Conservation (phyloP, 2,329 filamentous ascomycete genomes). For the Aciculosporium take region DNA sequence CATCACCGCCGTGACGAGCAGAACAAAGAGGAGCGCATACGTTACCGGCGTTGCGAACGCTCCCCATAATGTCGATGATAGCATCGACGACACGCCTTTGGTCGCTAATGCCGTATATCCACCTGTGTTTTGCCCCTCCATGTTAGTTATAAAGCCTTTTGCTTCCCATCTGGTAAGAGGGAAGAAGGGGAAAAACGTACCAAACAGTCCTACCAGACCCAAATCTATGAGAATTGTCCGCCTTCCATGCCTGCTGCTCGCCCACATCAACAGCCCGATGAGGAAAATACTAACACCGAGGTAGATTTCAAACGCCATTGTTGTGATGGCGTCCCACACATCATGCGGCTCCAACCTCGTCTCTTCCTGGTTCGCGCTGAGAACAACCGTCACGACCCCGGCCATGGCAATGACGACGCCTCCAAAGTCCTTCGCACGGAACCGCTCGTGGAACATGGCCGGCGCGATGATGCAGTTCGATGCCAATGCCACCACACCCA, state of each 20-base stretch:
- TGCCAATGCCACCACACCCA: slow-evolving; percentile 91
- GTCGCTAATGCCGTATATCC: slow-evolving; percentile 95
- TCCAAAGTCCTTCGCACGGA: slow-evolving; percentile 70
- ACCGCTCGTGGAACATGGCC: slow-evolving; percentile 80
- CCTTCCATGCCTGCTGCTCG: slow-evolving; percentile 71
- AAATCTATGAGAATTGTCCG: slow-evolving; percentile 83
- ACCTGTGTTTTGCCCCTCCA: slow-evolving; percentile 31
- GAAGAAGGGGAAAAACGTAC: slow-evolving; percentile 40
- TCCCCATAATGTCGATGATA: slow-evolving; percentile 80
- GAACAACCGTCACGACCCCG: slow-evolving; percentile 81
- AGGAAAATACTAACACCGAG: slow-evolving; percentile 59
- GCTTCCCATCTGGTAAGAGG: too few relatives aligned
- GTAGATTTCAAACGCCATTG: slow-evolving; percentile 83
- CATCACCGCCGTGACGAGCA: slow-evolving; percentile 78
- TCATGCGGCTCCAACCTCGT: slow-evolving; percentile 81
- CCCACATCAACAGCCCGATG: slow-evolving; percentile 66
- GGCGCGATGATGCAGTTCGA: slow-evolving; percentile 97
- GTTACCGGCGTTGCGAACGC: slow-evolving; percentile 86
- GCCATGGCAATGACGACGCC: slow-evolving; percentile 78
- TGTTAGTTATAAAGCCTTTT: background rate
- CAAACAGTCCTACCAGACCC: slow-evolving; percentile 84
- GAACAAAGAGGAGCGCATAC: slow-evolving; percentile 66
- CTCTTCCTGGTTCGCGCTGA: slow-evolving; percentile 81
- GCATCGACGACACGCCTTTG: slow-evolving; percentile 88
- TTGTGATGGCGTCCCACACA: slow-evolving; percentile 78